phyloP scores from a whole-genome alignment of 768 basidiomycete species.

The Hericium rajendrae region DNA sequence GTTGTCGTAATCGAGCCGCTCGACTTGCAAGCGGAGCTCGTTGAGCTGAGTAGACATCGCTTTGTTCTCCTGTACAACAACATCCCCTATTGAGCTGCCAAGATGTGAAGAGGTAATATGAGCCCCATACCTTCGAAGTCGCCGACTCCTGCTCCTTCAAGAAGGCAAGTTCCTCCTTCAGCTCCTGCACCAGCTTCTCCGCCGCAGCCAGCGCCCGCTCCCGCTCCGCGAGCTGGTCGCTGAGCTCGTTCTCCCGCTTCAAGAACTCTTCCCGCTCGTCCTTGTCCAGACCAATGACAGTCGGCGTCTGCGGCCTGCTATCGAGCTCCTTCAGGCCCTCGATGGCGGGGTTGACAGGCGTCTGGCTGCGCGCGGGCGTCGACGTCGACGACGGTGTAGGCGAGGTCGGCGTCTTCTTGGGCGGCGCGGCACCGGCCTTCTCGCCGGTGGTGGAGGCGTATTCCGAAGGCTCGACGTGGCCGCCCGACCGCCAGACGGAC shows the following conservation, averaged over 20 bases:
- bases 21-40: constrained; percentile 85
- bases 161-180: constrained; percentile 82
- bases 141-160: constrained; percentile 85
- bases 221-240: constrained; percentile 85
- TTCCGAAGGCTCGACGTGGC: constrained; percentile 69
- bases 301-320: constrained; percentile 88
- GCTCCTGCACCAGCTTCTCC: constrained; percentile 79
- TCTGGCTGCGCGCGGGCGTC: constrained; percentile 44
- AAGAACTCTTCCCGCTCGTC: constrained; percentile 98
- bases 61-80: constrained; percentile 71
- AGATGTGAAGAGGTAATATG: not conserved
- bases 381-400: constrained; percentile 46
- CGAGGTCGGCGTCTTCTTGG: constrained; percentile 42
- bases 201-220: constrained; percentile 73
- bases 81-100: not conserved
- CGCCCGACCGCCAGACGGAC: constrained; percentile 81
- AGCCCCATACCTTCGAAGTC: constrained; percentile 52
- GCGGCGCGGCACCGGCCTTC: constrained; percentile 29
- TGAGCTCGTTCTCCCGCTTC: constrained; percentile 92
- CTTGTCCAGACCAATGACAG: constrained; percentile 80
- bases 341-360: constrained; percentile 64
- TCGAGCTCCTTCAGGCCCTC: constrained; percentile 70
- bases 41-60: constrained; percentile 87
- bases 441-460: constrained; percentile 66
- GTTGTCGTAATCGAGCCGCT: constrained; percentile 89